Base-by-base conservation (phyloP, 2,329 filamentous ascomycete species). In the Gnomoniopsis smithogilvyi region DNA sequence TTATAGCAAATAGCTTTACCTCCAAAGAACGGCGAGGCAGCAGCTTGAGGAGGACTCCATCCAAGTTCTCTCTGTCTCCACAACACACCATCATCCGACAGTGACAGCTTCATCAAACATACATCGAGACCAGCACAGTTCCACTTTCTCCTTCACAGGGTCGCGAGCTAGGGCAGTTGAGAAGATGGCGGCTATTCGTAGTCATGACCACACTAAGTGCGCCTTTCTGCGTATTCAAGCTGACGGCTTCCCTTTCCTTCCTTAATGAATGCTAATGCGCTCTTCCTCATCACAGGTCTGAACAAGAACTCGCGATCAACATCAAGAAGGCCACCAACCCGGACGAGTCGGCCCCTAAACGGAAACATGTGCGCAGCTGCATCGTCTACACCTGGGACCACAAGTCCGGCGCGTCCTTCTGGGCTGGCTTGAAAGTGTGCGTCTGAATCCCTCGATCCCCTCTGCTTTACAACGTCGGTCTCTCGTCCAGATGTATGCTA, bases 381-480 rank as follows among this genome's bases (percentile, higher is more conserved):
- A 99, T 99, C 69, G 94, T 99, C 49, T 98, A 98, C 75, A 98
- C 94, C 60, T 99, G 95, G 95, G 95, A 99, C 76, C 92, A 99
- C 80, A 96, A 96, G 78, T 96, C 90, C 65, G 96, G 93, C 46
- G 83, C 87, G 72, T 91, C 93, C 71, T 99, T 99, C 75, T 99
- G 95, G 95, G 87, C 91, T 59, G 94, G 93, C 72, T 96, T 99
- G 84, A 99, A 99, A 86, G 93, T 98, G 89, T 96, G 52, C 51
- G 64, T 58, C 51, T 38, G 26, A 17, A n/a, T 26, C 38, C 30
- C 38, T 53, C 36, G 24, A 21, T 12, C 56, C 45, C 19, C 53
- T 47, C 41, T 36, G 36, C 14, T 45, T 17, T n/a, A 41, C 10
- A n/a, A 22, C 51, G 26, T 47, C 14, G 21, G 4, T 30, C 4